Evolutionary conservation across 1,284 basidiomycete genomes (phyloP).

Genomic region (Filobasidium uniguttulatum): DNA sequence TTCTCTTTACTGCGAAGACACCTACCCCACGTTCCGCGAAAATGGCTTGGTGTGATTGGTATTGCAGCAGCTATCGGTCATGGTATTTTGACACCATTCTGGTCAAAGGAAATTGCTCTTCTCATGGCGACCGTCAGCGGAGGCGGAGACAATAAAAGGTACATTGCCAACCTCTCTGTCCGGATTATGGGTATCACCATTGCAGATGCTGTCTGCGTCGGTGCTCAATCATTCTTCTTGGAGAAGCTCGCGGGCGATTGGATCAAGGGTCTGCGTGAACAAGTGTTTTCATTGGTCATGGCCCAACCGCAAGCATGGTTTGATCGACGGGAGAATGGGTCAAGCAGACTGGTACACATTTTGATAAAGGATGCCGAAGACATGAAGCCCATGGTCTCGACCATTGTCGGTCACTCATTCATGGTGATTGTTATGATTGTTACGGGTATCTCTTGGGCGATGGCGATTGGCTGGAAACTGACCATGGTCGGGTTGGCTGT

Average conservation of each 20-base stretch:
- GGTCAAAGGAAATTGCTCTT: slow-evolving; percentile 74
- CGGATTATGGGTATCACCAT: slow-evolving; percentile 54
- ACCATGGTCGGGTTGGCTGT: slow-evolving; percentile 81
- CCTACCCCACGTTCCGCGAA: slow-evolving; percentile 62
- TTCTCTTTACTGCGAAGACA: slow-evolving; percentile 46
- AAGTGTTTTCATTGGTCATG: slow-evolving; percentile 51
- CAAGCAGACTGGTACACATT: slow-evolving; percentile 56
- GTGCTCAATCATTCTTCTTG: slow-evolving; percentile 61
- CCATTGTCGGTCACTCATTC: slow-evolving; percentile 56
- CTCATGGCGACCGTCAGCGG: slow-evolving; percentile 66
- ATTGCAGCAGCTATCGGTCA: slow-evolving; percentile 51
- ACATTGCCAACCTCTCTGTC: slow-evolving; percentile 42
- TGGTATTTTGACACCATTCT: slow-evolving; percentile 76
- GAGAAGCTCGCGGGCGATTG: slow-evolving; percentile 61
- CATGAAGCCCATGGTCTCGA: slow-evolving; percentile 60
- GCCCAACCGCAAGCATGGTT: slow-evolving; percentile 84
- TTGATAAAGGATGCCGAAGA: slow-evolving; percentile 88
- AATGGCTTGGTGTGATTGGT: slow-evolving; percentile 55
- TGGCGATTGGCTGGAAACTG: slow-evolving; percentile 78
- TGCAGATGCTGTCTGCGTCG: slow-evolving; percentile 58
- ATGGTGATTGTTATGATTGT: slow-evolving; percentile 69
- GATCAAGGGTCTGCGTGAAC: slow-evolving; percentile 54
- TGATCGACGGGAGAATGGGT: slow-evolving; percentile 53
- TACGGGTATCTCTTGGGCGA: slow-evolving; percentile 74
- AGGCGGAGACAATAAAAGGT: slow-evolving; percentile 48